These are phyloP conservation scores for Hortaea sp. DNA, from an alignment of 2,329 filamentous ascomycete genomes.

Conservation along the genomic window DNA sequence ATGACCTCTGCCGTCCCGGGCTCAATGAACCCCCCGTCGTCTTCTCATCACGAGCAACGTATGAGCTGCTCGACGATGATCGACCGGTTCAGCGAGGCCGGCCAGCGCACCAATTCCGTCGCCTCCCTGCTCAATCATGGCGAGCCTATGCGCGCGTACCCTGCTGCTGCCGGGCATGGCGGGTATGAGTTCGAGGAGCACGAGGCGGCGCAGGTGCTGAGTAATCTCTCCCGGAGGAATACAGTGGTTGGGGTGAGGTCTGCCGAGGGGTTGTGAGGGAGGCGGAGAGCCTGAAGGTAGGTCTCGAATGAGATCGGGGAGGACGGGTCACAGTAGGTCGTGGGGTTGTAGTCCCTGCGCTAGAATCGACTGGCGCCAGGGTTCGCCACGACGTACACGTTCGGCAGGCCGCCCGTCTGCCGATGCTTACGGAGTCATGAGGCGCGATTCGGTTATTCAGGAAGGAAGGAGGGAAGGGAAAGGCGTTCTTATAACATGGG, in stretches of 20 bases:
- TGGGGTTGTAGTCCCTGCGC: too few species aligned
- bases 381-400: too few species aligned
- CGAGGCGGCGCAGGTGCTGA: conserved; percentile 11
- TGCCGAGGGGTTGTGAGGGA: too few species aligned
- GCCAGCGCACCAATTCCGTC: conserved; percentile 6
- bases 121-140: conserved; percentile 7
- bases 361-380: too few species aligned
- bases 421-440: too few species aligned
- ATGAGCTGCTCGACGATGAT: conserved; percentile 10
- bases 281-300: too few species aligned
- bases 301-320: too few species aligned
- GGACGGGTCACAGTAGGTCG: too few species aligned
- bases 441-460: too few species aligned
- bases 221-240: conserved; percentile 1
- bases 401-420: too few species aligned
- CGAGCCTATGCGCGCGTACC: conserved; percentile 5
- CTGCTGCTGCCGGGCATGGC: conserved; percentile 2
- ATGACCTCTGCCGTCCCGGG: neutral
- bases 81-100: conserved; percentile 2
- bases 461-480: too few species aligned
- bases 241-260: neutral
- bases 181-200: conserved; percentile 13
- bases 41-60: neutral
- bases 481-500: too few species aligned
- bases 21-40: neutral